Conservation (phyloP, 2,329 filamentous ascomycete species). For the Zymoseptoria tritici region DNA sequence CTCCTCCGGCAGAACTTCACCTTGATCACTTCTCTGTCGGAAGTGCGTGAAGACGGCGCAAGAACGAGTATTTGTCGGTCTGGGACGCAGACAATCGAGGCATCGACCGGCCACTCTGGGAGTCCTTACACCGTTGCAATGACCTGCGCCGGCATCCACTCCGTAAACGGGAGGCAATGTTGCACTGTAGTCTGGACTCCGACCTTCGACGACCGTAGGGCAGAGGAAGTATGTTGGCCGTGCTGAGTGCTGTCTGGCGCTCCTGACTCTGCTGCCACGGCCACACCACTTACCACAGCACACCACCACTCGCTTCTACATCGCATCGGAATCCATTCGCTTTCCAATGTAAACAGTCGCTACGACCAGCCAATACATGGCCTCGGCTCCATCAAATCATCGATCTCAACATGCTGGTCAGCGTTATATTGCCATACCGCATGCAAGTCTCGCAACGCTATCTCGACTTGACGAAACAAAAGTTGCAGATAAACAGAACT, state of each 20-base stretch:
- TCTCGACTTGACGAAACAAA: constrained; percentile 58
- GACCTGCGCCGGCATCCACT: background rate
- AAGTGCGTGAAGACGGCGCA: background rate
- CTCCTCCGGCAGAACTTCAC: background rate
- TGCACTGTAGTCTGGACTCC: background rate
- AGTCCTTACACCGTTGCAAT: background rate
- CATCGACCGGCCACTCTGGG: background rate
- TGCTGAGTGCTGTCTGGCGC: too few relatives aligned
- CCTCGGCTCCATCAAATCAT: constrained; percentile 10
- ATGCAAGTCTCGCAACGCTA: constrained; percentile 55
- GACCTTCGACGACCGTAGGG: background rate
- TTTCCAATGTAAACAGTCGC: too few relatives aligned
- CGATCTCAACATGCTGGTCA: constrained; percentile 7
- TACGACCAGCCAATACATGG: constrained; percentile 4
- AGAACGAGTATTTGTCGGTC: background rate
- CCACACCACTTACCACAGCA: too few relatives aligned
- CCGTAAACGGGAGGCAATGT: background rate
- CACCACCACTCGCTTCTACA: too few relatives aligned
- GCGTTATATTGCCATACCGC: constrained; percentile 19
- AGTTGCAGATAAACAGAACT: constrained; percentile 56
- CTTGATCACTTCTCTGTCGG: background rate
- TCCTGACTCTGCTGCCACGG: too few relatives aligned
- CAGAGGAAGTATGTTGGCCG: too few relatives aligned
- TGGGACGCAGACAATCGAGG: background rate
- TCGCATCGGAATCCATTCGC: too few relatives aligned